A percentile compares a stretch with the other conserved stretches of the same genome.
phyloP scores from a whole-genome alignment of 2,329 filamentous ascomycete genomes.

The Aspergillus ustus region DNA sequence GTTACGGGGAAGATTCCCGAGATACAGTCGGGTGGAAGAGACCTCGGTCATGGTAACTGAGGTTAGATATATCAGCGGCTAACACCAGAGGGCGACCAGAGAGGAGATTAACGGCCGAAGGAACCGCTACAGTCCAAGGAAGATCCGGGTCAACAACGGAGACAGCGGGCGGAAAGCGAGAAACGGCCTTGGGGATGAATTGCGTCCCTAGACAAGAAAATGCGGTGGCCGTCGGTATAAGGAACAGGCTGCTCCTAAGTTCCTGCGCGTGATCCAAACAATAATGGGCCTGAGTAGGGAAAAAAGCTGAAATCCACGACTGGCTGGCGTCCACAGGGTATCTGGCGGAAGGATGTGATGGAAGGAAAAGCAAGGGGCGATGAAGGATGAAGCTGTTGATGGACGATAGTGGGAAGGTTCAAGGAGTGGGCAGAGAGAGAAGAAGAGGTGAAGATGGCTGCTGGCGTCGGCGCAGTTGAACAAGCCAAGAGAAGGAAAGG shows the following conservation, averaged over 20 bases:
- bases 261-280: conserved; percentile 19
- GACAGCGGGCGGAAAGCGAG: background rate
- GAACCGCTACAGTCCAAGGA: conserved; percentile 3
- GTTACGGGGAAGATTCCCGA: conserved; percentile 96
- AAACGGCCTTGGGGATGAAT: conserved; percentile 8
- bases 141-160: conserved; percentile 9
- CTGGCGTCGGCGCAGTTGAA: conserved; percentile 1
- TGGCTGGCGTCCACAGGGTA: conserved; percentile 1
- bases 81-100: conserved; percentile 11
- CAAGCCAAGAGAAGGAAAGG: conserved; percentile 18
- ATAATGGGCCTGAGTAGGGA: conserved; percentile 10
- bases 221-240: background rate
- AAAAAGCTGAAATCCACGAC: conserved; percentile 4
- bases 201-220: conserved; percentile 9
- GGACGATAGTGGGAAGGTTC: background rate
- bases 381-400: conserved; percentile 1
- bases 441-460: conserved; percentile 13
- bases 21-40: conserved; percentile 91
- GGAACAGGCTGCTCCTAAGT: conserved; percentile 13
- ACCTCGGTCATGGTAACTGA: conserved; percentile 74
- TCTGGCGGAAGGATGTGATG: background rate
- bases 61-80: conserved; percentile 9
- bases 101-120: conserved; percentile 7
- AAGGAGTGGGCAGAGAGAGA: conserved; percentile 8
- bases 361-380: background rate